Evolutionary conservation across 2,329 filamentous ascomycete species (phyloP).

Genomic region (Ophioceras dolichostomum): DNA sequence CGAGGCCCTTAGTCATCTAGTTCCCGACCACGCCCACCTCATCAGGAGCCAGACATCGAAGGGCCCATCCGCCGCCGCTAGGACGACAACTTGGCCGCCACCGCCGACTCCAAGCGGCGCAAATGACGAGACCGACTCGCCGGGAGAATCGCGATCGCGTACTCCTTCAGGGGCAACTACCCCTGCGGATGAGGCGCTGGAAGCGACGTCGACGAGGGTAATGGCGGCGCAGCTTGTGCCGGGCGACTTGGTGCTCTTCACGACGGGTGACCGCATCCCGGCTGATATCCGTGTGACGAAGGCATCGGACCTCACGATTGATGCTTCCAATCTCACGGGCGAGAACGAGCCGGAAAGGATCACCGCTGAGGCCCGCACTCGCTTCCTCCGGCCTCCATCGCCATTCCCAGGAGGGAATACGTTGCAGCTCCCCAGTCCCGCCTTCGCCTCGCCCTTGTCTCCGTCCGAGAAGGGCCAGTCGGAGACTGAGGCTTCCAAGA

Average conservation of each 20-base stretch:
- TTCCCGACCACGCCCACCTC: constrained; percentile 93
- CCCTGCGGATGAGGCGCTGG: constrained; percentile 50
- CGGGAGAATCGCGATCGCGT: background rate
- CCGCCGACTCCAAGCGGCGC: background rate
- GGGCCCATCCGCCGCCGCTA: constrained; percentile 20
- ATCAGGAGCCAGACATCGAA: constrained; percentile 43
- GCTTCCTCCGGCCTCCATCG: constrained; percentile 13
- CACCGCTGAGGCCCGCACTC: constrained; percentile 44
- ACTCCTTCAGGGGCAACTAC: constrained; percentile 31
- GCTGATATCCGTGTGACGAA: constrained; percentile 92
- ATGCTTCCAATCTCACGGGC: constrained; percentile 92
- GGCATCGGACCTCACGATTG: constrained; percentile 80
- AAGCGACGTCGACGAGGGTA: constrained; percentile 70
- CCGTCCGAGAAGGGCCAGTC: constrained; percentile 18
- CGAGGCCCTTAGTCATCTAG: constrained; percentile 84
- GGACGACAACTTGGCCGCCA: constrained; percentile 35
- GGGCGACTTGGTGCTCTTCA: constrained; percentile 86
- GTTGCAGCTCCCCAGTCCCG: constrained; percentile 20
- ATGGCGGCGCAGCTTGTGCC: constrained; percentile 80
- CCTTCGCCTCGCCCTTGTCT: constrained; percentile 16
- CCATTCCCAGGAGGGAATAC: constrained; percentile 8
- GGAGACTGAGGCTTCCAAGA: constrained; percentile 57
- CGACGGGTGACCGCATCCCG: constrained; percentile 90
- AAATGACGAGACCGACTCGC: no score
- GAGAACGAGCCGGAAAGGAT: constrained; percentile 91